Evolutionary conservation across 2,329 filamentous ascomycete genomes (phyloP).

Genomic region (Trichophyton verrucosum): DNA sequence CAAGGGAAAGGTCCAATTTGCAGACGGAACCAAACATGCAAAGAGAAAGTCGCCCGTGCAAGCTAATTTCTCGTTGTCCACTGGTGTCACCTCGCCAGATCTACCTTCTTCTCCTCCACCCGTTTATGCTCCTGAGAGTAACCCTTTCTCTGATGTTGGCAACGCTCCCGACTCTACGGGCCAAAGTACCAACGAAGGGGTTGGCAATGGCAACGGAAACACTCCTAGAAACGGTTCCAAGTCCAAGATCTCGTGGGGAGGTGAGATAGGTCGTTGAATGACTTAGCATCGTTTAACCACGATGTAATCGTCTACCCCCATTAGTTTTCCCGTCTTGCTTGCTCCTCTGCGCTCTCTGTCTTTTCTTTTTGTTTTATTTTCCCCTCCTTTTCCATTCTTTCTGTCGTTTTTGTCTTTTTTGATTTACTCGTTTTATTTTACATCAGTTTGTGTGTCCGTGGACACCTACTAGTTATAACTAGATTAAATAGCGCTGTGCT

Average conservation of each 20-base stretch:
- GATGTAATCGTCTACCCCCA: neutral
- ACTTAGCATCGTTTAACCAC: neutral
- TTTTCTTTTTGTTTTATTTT: neutral
- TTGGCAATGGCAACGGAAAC: neutral
- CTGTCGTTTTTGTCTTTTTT: neutral
- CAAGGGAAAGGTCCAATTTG: slow-evolving; percentile 24
- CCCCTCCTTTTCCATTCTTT: neutral
- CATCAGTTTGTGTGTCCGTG: neutral
- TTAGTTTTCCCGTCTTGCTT: neutral
- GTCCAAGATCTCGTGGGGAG: slow-evolving; percentile 32
- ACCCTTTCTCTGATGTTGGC: slow-evolving; percentile 4
- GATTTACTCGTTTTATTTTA: neutral
- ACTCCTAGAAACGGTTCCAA: slow-evolving; percentile 13
- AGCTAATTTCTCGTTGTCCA: neutral
- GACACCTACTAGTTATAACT: neutral
- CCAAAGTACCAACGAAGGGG: slow-evolving; percentile 7
- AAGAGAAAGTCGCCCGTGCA: slow-evolving; percentile 14
- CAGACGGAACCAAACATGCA: slow-evolving; percentile 21
- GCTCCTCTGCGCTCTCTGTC: neutral
- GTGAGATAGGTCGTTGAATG: slow-evolving; percentile 23
- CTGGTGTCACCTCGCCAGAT: neutral
- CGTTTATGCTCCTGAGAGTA: neutral
- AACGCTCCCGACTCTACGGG: slow-evolving; percentile 12
- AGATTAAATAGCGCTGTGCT: slow-evolving; percentile 1
- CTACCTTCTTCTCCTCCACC: neutral